Evolutionary conservation across 2,329 filamentous ascomycete species (phyloP), one percentile per base, ranked within the genome.

Genomic region (Diaporthe eres): DNA sequence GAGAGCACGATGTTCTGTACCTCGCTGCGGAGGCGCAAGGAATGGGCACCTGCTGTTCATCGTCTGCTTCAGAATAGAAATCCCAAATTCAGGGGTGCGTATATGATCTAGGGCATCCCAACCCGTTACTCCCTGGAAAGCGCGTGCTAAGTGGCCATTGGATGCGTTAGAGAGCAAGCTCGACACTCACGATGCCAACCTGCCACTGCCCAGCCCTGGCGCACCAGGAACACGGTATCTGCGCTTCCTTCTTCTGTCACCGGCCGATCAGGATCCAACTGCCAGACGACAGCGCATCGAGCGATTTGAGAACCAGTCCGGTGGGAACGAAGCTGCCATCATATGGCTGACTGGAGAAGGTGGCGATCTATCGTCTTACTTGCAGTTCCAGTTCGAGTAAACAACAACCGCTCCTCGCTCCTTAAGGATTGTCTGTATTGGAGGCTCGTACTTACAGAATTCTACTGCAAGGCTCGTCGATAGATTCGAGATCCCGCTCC

Each of bases 321-420:
- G 84, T 31, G 84, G 84, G 3, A 80, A 79, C 73, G 82, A 86
- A 73, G 79, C 83, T 13, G 87, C 83, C n/a, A 79, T 88, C 37
- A 65, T 90, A 22, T 86, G 90, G 71, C 81, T 90, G 22, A 77
- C 89, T 55, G 80, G 81, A 53, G 80, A 82, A 5, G 77, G 79
- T 15, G 80, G 78, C 17, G 74, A 82, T 42, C 73, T 82, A 42
- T 83, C 85, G 78, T 79, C 81, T 39, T 84, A 88, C 72, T 85
- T 85, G 81, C 81, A 80, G 22, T 80, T 90, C 49, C 88, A 90
- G 71, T 81, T 86, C 67, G 80, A 85, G 87, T 89, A 79, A 78
- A 84, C 75, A 12, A 15, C 7, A 39, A 28, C 31, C 19, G 7
- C 9, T 25, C 65, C 65, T 55, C 37, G 10, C 10, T 55, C n/a